Evolutionary conservation across 1,139 yeast genomes (phyloP), one percentile per base, ranked within the genome.

Genomic region (Tardiomyces depauwii): DNA sequence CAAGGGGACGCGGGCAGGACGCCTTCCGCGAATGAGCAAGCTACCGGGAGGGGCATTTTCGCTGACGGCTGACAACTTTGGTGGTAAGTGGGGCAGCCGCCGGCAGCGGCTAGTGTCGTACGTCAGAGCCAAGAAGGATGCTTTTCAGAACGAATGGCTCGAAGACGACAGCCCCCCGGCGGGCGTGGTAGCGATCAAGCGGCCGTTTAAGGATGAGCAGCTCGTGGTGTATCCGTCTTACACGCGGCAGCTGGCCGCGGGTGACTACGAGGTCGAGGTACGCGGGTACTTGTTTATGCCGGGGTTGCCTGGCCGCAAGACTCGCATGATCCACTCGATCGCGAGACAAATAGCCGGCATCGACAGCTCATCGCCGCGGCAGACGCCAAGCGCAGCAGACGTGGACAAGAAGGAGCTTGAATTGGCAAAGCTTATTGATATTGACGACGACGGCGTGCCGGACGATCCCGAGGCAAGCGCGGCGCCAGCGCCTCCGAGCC

Each of bases 281-380:
- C 74, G 84, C 43, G 95, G 96, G 2, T 77, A 83, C 75, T 71
- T 86, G 10, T 77, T 73, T 48, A 71, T 85, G 41, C 88, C 88
- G 0, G 93, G 91, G 1, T 70, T 73, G 10, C 74, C 80, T 71
- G 75, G 78, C 28, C 68, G 95, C 44, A 84, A 83, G 57, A 84
- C 87, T 59, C 67, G 81, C 52, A 63, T 88, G 45, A 69, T 87
- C 32, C 60, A 83, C 39, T 74, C 88, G 1, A 67, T 88, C 36
- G 85, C 89, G 2, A 78, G 78, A 53, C 87, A 83, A 59, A 68
- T 86, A 47, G 76, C 85, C 2, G 78, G 79, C 3, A 43, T 41
- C 21, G 52, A 54, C 6, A n/a, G 13, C 11, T 14, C 47, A 45
- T 7, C 40, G 45, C 28, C 39, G 45, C 44, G 47, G 49, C 44